A percentile compares a stretch with the other conserved stretches of the same genome.
Evolutionary conservation across 1,284 basidiomycete genomes (phyloP).

Genomic region (Neolentinus lepideus): DNA sequence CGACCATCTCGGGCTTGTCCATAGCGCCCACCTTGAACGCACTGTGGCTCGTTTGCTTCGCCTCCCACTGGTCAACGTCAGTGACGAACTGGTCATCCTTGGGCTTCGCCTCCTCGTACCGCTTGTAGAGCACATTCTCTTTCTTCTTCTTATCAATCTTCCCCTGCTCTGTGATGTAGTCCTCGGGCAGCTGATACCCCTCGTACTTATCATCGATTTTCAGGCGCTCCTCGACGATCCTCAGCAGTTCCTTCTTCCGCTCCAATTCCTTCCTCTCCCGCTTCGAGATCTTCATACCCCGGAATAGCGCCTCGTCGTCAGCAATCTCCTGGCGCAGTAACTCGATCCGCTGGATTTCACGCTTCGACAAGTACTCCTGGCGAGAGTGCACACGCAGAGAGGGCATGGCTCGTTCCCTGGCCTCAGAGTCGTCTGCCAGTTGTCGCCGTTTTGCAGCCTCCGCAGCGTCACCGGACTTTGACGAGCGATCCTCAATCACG

Average conservation of each 20-base stretch:
- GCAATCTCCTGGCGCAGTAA: slow-evolving; percentile 88
- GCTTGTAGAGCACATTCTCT: slow-evolving; percentile 87
- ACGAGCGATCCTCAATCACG: slow-evolving; percentile 88
- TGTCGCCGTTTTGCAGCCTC: slow-evolving; percentile 79
- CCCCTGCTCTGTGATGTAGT: slow-evolving; percentile 98
- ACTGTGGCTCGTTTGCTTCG: slow-evolving; percentile 84
- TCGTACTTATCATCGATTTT: slow-evolving; percentile 93
- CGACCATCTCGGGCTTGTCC: slow-evolving; percentile 77
- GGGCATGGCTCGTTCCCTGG: slow-evolving; percentile 75
- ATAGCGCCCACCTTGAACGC: slow-evolving; percentile 85
- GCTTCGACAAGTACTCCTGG: slow-evolving; percentile 93
- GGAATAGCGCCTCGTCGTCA: slow-evolving; percentile 86
- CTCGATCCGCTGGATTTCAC: slow-evolving; percentile 94
- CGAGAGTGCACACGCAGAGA: slow-evolving; percentile 80
- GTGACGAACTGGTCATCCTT: slow-evolving; percentile 85
- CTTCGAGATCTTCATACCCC: slow-evolving; percentile 84
- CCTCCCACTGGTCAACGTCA: slow-evolving; percentile 96
- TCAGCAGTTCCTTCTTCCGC: slow-evolving; percentile 88
- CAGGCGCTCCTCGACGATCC: slow-evolving; percentile 89
- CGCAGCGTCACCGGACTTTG: slow-evolving; percentile 68
- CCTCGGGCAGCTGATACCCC: slow-evolving; percentile 91
- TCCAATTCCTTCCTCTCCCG: slow-evolving; percentile 80
- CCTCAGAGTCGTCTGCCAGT: slow-evolving; percentile 80
- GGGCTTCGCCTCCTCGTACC: slow-evolving; percentile 88
- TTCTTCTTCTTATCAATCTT: slow-evolving; percentile 98